Conservation (phyloP, 2,329 filamentous ascomycete species). For the Chrysoporthe austroafricana region DNA sequence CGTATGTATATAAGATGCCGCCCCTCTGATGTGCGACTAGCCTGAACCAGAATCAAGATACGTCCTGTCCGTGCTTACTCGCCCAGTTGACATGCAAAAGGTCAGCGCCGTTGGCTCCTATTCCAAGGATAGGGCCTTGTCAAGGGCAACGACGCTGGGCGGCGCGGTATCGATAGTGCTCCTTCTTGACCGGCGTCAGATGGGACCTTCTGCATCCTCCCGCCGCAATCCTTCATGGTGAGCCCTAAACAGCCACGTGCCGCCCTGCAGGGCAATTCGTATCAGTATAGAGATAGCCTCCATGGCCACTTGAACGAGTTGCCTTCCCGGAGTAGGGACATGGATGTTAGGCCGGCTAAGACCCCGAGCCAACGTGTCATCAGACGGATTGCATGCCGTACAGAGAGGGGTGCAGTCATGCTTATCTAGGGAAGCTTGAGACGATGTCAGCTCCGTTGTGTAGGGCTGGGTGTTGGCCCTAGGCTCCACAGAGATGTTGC, state of each 20-base stretch:
- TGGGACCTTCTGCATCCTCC: not conserved
- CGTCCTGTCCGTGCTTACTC: not conserved
- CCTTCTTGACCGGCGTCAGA: not conserved
- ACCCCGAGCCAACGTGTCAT: not conserved
- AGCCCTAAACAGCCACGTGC: constrained; percentile 6
- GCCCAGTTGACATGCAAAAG: not conserved
- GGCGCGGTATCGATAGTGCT: not conserved
- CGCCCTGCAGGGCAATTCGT: not conserved
- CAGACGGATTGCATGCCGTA: constrained; percentile 5
- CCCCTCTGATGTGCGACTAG: not conserved
- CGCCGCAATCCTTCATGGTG: not conserved
- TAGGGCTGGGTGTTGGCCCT: constrained; percentile 8
- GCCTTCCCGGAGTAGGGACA: constrained; percentile 8
- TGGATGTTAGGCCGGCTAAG: constrained; percentile 10
- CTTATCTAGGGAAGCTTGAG: constrained; percentile 6
- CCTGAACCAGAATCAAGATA: not conserved
- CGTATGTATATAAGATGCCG: not conserved
- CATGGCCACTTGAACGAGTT: not conserved
- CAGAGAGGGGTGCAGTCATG: not conserved
- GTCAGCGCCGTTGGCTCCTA: not conserved
- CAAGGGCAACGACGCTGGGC: not conserved
- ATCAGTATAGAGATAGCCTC: not conserved
- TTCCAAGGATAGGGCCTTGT: not conserved
- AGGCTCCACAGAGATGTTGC: not conserved
- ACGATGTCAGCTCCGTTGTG: constrained; percentile 3